Evolutionary conservation across 495 filamentous ascomycete species (phyloP).

Genomic region (Niebla homalea): DNA sequence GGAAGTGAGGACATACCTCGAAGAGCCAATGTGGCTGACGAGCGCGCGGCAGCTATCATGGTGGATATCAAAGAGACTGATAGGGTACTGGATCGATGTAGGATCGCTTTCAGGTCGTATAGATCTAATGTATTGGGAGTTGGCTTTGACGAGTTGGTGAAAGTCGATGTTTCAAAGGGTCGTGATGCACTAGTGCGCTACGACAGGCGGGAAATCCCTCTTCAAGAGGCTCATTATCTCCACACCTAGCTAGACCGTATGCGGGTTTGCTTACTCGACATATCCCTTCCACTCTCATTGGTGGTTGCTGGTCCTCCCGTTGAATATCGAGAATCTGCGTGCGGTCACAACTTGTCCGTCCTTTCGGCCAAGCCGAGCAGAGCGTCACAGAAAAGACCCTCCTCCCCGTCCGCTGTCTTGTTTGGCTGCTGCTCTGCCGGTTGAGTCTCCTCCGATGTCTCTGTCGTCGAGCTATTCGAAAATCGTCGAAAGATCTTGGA

Average conservation of each 20-base stretch:
- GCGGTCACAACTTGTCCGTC: slow-evolving; percentile 5
- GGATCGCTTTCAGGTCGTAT: background rate
- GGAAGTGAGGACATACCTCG: slow-evolving; percentile 45
- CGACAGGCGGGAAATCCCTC: background rate
- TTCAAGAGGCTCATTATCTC: background rate
- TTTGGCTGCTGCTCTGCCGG: background rate
- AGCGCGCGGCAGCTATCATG: slow-evolving; percentile 54
- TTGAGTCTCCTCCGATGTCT: background rate
- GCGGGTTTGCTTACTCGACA: background rate
- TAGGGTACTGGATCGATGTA: background rate
- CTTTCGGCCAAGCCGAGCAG: slow-evolving; percentile 10
- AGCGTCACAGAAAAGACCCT: slow-evolving; percentile 11
- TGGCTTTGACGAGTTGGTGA: background rate
- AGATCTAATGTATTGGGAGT: background rate
- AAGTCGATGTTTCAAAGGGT: background rate
- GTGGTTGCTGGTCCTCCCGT: background rate
- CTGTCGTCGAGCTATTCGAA: background rate
- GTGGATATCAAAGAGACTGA: slow-evolving; percentile 12
- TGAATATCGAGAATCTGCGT: background rate
- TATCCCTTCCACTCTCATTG: background rate
- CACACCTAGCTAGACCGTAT: slow-evolving; percentile 6
- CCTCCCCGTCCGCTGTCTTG: background rate
- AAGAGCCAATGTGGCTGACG: slow-evolving; percentile 52
- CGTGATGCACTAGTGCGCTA: background rate
- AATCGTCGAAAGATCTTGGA: slow-evolving; percentile 2